Base-by-base conservation (phyloP, 1,284 basidiomycete genomes). In the Malassezia dermatis region DNA sequence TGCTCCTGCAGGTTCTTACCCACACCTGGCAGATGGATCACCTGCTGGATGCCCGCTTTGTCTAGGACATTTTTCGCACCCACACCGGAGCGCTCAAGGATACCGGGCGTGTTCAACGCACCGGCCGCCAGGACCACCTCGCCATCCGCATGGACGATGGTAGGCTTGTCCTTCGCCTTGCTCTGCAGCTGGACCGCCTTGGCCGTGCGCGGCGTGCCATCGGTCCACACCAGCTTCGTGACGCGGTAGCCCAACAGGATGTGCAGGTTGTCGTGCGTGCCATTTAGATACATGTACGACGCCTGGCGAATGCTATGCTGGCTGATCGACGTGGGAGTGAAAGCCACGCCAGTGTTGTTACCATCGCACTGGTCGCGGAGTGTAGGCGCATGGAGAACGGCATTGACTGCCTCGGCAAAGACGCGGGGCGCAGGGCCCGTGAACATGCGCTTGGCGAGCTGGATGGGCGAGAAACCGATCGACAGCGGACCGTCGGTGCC, bases 231-330 rank as follows among this genome's bases (percentile, higher is more conserved):
- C 26, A 76, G 58, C 32, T 66, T 69, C 13, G 63, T 64, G 23
- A 69, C 77, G 27, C 71, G 71, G 21, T 76, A 71, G 11, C 68
- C 62, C 10, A 75, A 69, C 11, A 80, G 70, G 15, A 77, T 51
- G 83, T 81, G 11, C 86, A 89, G 66, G 85, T 48, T 89, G 71
- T 85, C 80, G 13, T 78, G 70, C 4, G 35, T 24, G 31, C 58
- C 35, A 10, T 79, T 71, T 0, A 78, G 77, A 0, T 76, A 69
- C 27, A 76, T 75, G 67, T 79, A 80, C 2, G 78, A 78, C 1
- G 76, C 71, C 8, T 77, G 2, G 79, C 75, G 6, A 77, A 78
- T 27, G 34, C 51, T 44, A 58, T 50, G 60, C 46, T 49, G 54
- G 54, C 27, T 63, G 62, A 58, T 68, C 59, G 62, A 56, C 53